Percentiles rank a stretch among this genome's conserved stretches.
phyloP scores from a whole-genome alignment of 768 basidiomycete species.

The Russula griseocarnosa region DNA sequence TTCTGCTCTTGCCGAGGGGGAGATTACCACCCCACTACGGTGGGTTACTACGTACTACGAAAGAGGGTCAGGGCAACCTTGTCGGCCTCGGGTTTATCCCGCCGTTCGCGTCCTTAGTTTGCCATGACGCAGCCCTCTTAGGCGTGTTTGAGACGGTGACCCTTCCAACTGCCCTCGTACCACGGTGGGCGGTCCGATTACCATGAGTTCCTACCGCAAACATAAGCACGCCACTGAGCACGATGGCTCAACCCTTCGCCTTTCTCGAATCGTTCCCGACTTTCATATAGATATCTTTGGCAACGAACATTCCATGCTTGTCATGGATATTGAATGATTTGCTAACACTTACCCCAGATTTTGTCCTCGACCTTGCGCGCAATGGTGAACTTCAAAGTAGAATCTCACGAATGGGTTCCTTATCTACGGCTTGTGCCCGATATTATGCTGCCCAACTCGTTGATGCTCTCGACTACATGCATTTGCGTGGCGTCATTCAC shows the following conservation, averaged over 20 bases:
- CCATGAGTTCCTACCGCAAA: neutral
- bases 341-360: conserved; percentile 46
- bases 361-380: conserved; percentile 69
- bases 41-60: neutral
- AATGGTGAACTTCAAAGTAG: conserved; percentile 77
- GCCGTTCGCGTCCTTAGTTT: neutral
- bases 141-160: neutral
- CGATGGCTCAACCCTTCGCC: conserved; percentile 8
- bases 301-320: neutral
- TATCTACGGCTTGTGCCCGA: conserved; percentile 69
- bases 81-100: neutral
- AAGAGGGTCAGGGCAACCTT: neutral
- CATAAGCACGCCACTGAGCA: conserved; percentile 2
- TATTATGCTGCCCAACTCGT: conserved; percentile 90
- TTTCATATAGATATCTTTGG: conserved; percentile 4
- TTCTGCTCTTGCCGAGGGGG: neutral
- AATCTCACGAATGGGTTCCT: conserved; percentile 76
- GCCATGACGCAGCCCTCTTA: neutral
- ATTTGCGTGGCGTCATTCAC: conserved; percentile 84
- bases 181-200: conserved; percentile 12
- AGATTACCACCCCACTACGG: neutral
- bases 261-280: conserved; percentile 5
- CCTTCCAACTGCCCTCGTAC: conserved; percentile 1
- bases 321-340: neutral
- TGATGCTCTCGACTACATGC: conserved; percentile 88